Evolutionary conservation across 176 grass and related monocot species (phyloP).

Genomic region (Rhipidocladum racemiflorum): DNA sequence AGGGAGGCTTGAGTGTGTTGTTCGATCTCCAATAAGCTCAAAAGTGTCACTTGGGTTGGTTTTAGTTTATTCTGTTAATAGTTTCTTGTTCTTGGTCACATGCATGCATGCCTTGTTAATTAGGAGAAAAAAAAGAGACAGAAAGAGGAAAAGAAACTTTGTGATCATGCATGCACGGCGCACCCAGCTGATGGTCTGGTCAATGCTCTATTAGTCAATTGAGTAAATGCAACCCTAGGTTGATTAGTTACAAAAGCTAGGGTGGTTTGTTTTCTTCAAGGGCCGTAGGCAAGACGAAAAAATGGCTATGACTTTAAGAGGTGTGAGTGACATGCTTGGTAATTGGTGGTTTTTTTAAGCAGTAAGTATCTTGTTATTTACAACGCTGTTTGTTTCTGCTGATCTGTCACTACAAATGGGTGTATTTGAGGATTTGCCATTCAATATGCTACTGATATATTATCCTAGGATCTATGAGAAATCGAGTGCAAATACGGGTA

Average conservation of each 20-base stretch:
- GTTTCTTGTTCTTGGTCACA: conserved; percentile 20
- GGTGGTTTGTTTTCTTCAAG: conserved; percentile 24
- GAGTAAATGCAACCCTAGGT: conserved; percentile 24
- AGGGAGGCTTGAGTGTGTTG: neutral
- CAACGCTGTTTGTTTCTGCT: too few species aligned
- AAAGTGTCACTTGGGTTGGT: neutral
- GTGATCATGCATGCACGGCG: conserved; percentile 19
- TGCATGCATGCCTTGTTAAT: conserved; percentile 42
- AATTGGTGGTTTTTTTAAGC: neutral
- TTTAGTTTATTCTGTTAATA: neutral
- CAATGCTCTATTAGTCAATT: conserved; percentile 50
- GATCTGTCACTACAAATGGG: too few species aligned
- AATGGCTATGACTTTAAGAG: neutral
- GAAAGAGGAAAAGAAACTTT: too few species aligned
- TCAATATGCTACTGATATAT: too few species aligned
- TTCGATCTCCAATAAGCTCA: conserved; percentile 3
- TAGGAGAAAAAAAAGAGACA: neutral
- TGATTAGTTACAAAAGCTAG: conserved; percentile 36
- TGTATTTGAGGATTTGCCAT: too few species aligned
- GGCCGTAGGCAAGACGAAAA: conserved; percentile 14
- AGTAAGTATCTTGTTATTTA: too few species aligned
- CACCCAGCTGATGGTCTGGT: conserved; percentile 4
- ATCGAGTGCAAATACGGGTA: too few species aligned
- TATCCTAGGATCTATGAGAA: too few species aligned
- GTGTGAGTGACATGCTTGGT: neutral